Evolutionary conservation across 2,329 filamentous ascomycete genomes (phyloP).

Genomic region (Exophiala xenobiotica): DNA sequence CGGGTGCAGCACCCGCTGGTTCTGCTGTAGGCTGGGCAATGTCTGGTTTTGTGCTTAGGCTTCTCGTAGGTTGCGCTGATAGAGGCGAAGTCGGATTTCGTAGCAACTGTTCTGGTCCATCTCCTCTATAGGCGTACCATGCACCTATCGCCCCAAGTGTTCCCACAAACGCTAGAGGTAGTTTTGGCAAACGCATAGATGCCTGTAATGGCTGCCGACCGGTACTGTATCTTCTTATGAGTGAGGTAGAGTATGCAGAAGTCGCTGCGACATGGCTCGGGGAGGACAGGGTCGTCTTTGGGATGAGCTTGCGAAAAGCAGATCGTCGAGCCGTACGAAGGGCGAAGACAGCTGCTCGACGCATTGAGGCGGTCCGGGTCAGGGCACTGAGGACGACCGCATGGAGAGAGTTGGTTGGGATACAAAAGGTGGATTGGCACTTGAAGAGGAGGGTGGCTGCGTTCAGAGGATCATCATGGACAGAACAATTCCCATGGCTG

Average conservation of each 20-base stretch:
- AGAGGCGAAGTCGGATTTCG: constrained; percentile 27
- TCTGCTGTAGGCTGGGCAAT: constrained; percentile 17
- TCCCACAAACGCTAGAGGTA: constrained; percentile 49
- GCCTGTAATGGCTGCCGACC: constrained; percentile 41
- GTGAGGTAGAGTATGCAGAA: constrained; percentile 35
- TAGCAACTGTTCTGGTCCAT: constrained; percentile 27
- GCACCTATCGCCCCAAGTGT: constrained; percentile 49
- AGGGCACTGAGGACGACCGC: constrained; percentile 11
- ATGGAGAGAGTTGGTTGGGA: constrained; percentile 4
- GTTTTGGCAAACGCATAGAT: constrained; percentile 51
- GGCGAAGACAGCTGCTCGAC: constrained; percentile 47
- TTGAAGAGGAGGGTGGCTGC: constrained; percentile 2
- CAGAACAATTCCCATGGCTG: neutral
- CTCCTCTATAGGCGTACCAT: constrained; percentile 50
- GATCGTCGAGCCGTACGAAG: constrained; percentile 49
- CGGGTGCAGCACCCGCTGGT: constrained; percentile 33
- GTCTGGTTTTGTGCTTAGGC: constrained; percentile 21
- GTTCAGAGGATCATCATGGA: constrained; percentile 1
- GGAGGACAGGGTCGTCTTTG: constrained; percentile 37
- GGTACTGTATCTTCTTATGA: constrained; percentile 38
- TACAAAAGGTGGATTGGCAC: neutral
- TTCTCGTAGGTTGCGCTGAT: constrained; percentile 20
- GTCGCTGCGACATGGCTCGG: constrained; percentile 39
- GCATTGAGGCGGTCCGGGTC: constrained; percentile 40
- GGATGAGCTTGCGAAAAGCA: constrained; percentile 44